A percentile compares a stretch with the other conserved stretches of the same genome.
phyloP scores from a whole-genome alignment of 1,284 basidiomycete species.

The Fomitopsis schrenkii region DNA sequence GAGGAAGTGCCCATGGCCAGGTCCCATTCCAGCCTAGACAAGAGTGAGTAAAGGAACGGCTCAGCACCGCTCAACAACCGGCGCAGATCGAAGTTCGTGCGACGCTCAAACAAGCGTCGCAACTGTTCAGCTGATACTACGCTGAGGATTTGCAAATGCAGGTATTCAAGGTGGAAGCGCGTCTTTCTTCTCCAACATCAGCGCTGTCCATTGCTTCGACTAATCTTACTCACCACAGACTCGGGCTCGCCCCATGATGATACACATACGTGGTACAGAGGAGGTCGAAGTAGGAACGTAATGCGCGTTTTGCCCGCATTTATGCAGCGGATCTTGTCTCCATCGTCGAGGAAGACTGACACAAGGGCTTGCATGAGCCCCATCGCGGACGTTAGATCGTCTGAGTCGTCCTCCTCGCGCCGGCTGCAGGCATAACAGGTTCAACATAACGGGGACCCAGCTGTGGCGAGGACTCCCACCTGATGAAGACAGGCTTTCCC shows the following conservation, averaged over 20 bases:
- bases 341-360: conserved; percentile 84
- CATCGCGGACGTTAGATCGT: conserved; percentile 76
- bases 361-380: conserved; percentile 95
- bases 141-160: conserved; percentile 90
- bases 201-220: conserved; percentile 3
- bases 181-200: conserved; percentile 67
- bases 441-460: background rate
- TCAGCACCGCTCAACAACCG: conserved; percentile 88
- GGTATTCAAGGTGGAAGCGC: conserved; percentile 89
- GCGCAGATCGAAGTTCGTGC: conserved; percentile 90
- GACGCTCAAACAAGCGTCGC: conserved; percentile 78
- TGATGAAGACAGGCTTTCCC: conserved; percentile 89
- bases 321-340: conserved; percentile 79
- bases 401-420: conserved; percentile 46
- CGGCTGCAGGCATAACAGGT: conserved; percentile 34
- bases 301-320: conserved; percentile 76
- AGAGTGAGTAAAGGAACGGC: conserved; percentile 69
- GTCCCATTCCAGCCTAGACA: conserved; percentile 71
- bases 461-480: conserved; percentile 39
- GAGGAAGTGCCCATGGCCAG: conserved; percentile 79
- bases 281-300: conserved; percentile 80
- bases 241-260: conserved; percentile 94
- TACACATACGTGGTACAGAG: conserved; percentile 88
- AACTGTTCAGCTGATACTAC: conserved; percentile 87
- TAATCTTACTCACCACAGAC: conserved; percentile 70